Evolutionary conservation across 176 grass and related monocot species (phyloP).

Genomic region (Bothriochloa decipiens): DNA sequence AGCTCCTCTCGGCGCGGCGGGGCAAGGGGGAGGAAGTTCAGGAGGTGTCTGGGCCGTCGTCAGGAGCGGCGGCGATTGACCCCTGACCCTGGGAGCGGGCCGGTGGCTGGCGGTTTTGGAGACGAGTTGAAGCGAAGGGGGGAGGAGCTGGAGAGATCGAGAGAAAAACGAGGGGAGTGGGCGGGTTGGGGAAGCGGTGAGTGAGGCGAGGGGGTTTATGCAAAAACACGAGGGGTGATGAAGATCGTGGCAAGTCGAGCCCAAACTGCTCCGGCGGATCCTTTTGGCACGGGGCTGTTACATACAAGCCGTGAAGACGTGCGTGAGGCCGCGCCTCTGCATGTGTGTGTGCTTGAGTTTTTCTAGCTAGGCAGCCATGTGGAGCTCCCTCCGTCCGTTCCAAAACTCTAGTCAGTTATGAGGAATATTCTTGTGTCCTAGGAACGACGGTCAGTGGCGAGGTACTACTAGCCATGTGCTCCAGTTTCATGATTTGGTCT

Average conservation of each 20-base stretch:
- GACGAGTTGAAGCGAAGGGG: neutral
- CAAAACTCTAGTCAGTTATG: neutral
- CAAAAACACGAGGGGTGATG: neutral
- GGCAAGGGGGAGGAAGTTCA: neutral
- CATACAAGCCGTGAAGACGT: no score
- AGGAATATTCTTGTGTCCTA: neutral
- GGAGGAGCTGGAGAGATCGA: constrained; percentile 38
- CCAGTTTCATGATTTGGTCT: neutral
- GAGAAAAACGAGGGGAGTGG: constrained; percentile 24
- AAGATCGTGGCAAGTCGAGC: constrained; percentile 31
- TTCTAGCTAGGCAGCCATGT: constrained; percentile 11
- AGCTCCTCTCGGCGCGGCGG: neutral
- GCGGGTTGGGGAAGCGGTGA: neutral
- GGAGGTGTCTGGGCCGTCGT: no score
- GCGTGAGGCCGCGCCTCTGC: neutral
- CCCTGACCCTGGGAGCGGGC: neutral
- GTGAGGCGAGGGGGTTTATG: constrained; percentile 32
- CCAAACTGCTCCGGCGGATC: constrained; percentile 23
- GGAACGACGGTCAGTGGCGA: neutral
- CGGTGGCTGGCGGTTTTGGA: constrained; percentile 39
- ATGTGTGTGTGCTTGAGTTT: neutral
- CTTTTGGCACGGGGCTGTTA: constrained; percentile 44
- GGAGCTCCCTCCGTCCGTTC: neutral
- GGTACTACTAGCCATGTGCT: neutral
- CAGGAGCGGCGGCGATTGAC: neutral